These are phyloP conservation scores for Delitschia confertaspora DNA, from an alignment of 495 filamentous ascomycete genomes.

Conservation along the genomic window DNA sequence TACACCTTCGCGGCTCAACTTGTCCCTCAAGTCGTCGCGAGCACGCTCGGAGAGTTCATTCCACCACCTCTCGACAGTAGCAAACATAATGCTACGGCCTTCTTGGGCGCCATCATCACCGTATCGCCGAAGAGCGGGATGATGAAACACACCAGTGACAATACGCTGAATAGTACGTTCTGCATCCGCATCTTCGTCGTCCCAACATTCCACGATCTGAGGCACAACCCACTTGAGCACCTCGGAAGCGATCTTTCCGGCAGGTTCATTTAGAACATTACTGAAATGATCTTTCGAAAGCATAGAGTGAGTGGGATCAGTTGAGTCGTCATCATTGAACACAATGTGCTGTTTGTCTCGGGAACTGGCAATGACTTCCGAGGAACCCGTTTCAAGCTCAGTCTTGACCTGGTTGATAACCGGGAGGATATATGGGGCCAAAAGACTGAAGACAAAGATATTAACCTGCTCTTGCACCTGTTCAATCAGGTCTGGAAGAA, in stretches of 20 bases:
- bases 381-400: constrained; percentile 74
- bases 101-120: constrained; percentile 66
- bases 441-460: constrained; percentile 74
- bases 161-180: constrained; percentile 61
- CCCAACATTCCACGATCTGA: constrained; percentile 77
- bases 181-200: constrained; percentile 60
- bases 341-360: constrained; percentile 73
- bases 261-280: constrained; percentile 72
- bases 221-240: constrained; percentile 76
- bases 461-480: constrained; percentile 62
- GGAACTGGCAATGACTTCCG: constrained; percentile 73
- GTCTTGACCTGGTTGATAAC: constrained; percentile 76
- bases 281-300: constrained; percentile 87
- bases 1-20: constrained; percentile 70
- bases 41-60: constrained; percentile 49
- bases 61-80: constrained; percentile 75
- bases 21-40: constrained; percentile 54
- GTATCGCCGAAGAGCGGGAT: constrained; percentile 62
- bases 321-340: constrained; percentile 64
- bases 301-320: constrained; percentile 92
- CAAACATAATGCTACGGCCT: constrained; percentile 68
- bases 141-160: constrained; percentile 75
- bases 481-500: constrained; percentile 69
- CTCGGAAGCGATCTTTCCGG: constrained; percentile 68
- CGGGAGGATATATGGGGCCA: constrained; percentile 78